These are phyloP conservation scores for Paramecium bursaria DNA, from an alignment of 73 alveolate species.

Conservation along the genomic window DNA sequence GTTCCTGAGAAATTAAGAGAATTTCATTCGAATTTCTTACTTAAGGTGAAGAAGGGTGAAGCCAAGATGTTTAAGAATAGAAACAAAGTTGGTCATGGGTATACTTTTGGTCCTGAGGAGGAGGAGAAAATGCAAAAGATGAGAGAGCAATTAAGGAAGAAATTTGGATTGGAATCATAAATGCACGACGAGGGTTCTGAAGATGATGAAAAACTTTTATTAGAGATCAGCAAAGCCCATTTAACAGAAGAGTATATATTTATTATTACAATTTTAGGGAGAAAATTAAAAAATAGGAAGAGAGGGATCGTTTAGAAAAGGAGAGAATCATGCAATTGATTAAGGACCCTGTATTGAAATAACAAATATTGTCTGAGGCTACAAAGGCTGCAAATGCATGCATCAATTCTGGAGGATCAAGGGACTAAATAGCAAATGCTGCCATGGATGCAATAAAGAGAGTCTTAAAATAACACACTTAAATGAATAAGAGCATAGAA, in stretches of 20 bases:
- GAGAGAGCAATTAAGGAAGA: constrained; percentile 84
- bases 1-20: constrained; percentile 93
- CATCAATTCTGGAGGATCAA: constrained; percentile 83
- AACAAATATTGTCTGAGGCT: constrained; percentile 81
- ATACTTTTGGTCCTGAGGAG: constrained; percentile 91
- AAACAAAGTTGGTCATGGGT: constrained; percentile 97
- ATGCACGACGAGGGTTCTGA: constrained; percentile 71
- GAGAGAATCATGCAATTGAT: constrained; percentile 73
- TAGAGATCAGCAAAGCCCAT: constrained; percentile 78
- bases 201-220: constrained; percentile 82
- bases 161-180: constrained; percentile 79
- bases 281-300: constrained; percentile 76
- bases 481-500: constrained; percentile 83
- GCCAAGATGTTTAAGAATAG: constrained; percentile 90
- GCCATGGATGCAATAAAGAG: constrained; percentile 91
- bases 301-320: constrained; percentile 79
- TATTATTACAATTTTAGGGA: constrained; percentile 66
- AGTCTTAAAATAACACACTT: constrained; percentile 84
- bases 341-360: constrained; percentile 60
- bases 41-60: constrained; percentile 93
- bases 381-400: constrained; percentile 90
- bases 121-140: constrained; percentile 83
- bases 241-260: constrained; percentile 78
- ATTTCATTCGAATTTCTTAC: constrained; percentile 84
- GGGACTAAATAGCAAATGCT: constrained; percentile 85